These are phyloP conservation scores for Boletellus emodensis DNA, from an alignment of 768 basidiomycete genomes.

Conservation along the genomic window DNA sequence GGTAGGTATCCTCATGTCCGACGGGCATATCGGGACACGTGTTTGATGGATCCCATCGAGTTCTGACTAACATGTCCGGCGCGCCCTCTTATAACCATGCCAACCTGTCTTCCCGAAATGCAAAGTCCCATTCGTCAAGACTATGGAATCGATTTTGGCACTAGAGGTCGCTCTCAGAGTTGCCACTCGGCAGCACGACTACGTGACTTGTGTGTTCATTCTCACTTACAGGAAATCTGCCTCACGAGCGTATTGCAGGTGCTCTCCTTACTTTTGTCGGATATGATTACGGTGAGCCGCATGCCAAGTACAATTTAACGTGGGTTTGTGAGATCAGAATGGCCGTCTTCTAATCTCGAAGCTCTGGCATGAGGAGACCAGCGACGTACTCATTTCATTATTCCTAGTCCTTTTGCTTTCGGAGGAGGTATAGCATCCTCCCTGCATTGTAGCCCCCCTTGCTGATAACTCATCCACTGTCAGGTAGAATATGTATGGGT, in stretches of 20 bases:
- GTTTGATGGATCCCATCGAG: too few relatives aligned
- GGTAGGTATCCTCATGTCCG: too few relatives aligned
- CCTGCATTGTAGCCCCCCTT: background rate
- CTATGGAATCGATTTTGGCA: too few relatives aligned
- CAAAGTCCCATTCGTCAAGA: too few relatives aligned
- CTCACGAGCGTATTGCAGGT: background rate
- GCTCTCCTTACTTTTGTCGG: background rate
- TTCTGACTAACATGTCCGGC: too few relatives aligned
- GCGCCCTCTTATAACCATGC: too few relatives aligned
- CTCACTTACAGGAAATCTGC: too few relatives aligned
- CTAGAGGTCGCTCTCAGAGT: too few relatives aligned
- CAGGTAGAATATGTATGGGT: constrained; percentile 3
- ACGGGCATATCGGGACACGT: too few relatives aligned
- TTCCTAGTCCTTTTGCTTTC: constrained; percentile 1
- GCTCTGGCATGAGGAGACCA: background rate
- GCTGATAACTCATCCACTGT: background rate
- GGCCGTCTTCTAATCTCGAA: background rate
- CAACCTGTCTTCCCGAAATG: too few relatives aligned
- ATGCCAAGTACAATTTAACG: too few relatives aligned
- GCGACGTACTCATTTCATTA: background rate
- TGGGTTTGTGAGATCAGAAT: too few relatives aligned
- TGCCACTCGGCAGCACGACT: background rate
- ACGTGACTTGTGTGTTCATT: background rate
- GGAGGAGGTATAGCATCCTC: background rate
- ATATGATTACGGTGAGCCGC: background rate